A percentile compares a stretch with the other conserved stretches of the same genome.
Evolutionary conservation across 305 asterid genomes (phyloP).

Genomic region (Fraxinus floribunda): DNA sequence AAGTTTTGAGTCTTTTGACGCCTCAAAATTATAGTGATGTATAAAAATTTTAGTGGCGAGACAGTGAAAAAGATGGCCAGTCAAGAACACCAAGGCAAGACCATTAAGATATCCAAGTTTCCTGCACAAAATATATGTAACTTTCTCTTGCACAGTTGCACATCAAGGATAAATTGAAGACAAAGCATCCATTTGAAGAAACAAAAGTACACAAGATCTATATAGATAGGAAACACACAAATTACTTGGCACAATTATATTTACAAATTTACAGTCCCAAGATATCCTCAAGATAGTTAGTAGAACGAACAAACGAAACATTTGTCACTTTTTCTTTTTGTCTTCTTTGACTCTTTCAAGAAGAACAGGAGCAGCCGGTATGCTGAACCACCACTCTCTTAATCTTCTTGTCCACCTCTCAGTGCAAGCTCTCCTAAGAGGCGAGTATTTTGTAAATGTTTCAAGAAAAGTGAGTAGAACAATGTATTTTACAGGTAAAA

Average conservation of each 20-base stretch:
- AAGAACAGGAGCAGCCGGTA: conserved; percentile 88
- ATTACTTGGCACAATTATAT: background rate
- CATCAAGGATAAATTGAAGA: background rate
- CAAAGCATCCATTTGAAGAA: background rate
- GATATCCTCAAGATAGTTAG: background rate
- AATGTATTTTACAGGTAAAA: conserved; percentile 55
- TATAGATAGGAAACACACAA: background rate
- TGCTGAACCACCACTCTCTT: conserved; percentile 96
- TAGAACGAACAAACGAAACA: background rate
- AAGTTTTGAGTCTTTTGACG: background rate
- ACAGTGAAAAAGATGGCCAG: background rate
- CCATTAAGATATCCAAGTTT: background rate
- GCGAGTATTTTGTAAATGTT: conserved; percentile 68
- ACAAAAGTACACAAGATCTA: background rate
- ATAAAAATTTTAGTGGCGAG: background rate
- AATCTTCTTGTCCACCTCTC: conserved; percentile 81
- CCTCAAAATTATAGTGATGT: background rate
- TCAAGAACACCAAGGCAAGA: background rate
- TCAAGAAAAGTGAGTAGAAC: conserved; percentile 58
- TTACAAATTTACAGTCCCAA: conserved; percentile 27
- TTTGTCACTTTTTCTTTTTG: conserved; percentile 59
- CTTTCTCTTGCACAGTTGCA: background rate
- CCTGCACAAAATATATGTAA: background rate
- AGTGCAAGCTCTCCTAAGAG: conserved; percentile 62
- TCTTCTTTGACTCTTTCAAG: conserved; percentile 65